phyloP scores from a whole-genome alignment of 306 rosid species.

The Pyrus betulifolia region DNA sequence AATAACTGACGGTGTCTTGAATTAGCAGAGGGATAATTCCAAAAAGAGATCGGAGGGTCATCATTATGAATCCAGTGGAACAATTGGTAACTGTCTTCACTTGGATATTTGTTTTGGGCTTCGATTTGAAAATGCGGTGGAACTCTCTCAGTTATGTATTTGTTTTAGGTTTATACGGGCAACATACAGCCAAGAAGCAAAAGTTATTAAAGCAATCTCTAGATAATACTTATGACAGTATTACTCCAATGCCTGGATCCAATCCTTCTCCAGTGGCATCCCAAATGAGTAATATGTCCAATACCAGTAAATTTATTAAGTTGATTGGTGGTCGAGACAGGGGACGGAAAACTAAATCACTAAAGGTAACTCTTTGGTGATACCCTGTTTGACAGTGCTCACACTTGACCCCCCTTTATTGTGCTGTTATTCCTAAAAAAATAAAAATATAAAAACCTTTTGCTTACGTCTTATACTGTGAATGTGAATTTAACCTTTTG shows the following conservation, averaged over 20 bases:
- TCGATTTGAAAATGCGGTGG: constrained; percentile 3
- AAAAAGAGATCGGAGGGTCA: constrained; percentile 76
- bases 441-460: neutral
- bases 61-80: constrained; percentile 77
- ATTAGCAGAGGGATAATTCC: constrained; percentile 73
- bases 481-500: constrained; percentile 13
- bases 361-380: constrained; percentile 54
- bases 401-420: constrained; percentile 7
- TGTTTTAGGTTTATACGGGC: constrained; percentile 67
- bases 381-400: constrained; percentile 1
- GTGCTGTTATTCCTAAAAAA: neutral
- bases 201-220: constrained; percentile 64
- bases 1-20: constrained; percentile 6
- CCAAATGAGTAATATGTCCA: constrained; percentile 88
- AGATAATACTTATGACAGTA: constrained; percentile 66
- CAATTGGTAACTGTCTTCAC: constrained; percentile 47
- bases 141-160: constrained; percentile 2
- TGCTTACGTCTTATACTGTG: constrained; percentile 1
- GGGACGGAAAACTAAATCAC: constrained; percentile 63
- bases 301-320: constrained; percentile 71
- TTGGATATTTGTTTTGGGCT: constrained; percentile 9
- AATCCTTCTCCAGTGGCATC: constrained; percentile 93
- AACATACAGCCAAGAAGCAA: constrained; percentile 65
- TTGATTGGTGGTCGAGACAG: constrained; percentile 87
- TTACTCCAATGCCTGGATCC: constrained; percentile 58